These are phyloP conservation scores for Talinum fruticosum DNA, from an alignment of 148 eudicot species.

Conservation along the genomic window DNA sequence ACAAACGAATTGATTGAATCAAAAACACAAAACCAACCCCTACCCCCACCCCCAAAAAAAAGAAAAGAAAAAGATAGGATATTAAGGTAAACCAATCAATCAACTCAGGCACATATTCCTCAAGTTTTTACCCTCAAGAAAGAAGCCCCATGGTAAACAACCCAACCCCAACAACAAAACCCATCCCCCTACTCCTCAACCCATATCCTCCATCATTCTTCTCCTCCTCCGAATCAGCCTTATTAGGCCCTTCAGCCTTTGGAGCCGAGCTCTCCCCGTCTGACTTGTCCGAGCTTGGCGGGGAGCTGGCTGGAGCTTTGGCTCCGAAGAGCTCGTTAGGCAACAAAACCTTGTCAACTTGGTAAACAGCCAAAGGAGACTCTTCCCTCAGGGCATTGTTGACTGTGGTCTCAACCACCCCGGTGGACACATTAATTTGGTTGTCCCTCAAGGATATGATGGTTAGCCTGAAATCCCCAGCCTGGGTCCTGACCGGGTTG, in stretches of 20 bases:
- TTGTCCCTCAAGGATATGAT: conserved; percentile 37
- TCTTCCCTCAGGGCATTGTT: conserved; percentile 41
- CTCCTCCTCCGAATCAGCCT: conserved; percentile 24
- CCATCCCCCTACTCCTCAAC: conserved; percentile 35
- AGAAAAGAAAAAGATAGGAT: too few species aligned
- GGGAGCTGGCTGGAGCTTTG: conserved; percentile 31
- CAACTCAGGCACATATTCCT: background rate
- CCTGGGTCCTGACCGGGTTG: conserved; percentile 76
- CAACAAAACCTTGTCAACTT: conserved; percentile 60
- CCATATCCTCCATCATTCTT: conserved; percentile 21
- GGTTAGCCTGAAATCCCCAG: conserved; percentile 41
- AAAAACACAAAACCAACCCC: too few species aligned
- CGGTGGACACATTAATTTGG: conserved; percentile 60
- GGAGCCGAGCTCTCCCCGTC: conserved; percentile 13
- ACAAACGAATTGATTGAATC: too few species aligned
- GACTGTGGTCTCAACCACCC: conserved; percentile 35
- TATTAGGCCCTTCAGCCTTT: conserved; percentile 8
- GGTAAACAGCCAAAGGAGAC: conserved; percentile 53
- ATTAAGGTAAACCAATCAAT: background rate
- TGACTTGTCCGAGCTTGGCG: conserved; percentile 7
- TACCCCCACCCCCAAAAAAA: too few species aligned
- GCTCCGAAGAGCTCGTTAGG: conserved; percentile 44
- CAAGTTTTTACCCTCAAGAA: conserved; percentile 22
- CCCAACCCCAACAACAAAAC: conserved; percentile 37
- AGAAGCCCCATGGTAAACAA: conserved; percentile 41